phyloP scores from a whole-genome alignment of 106 monocot genomes.

The Xerophyta viscosa region DNA sequence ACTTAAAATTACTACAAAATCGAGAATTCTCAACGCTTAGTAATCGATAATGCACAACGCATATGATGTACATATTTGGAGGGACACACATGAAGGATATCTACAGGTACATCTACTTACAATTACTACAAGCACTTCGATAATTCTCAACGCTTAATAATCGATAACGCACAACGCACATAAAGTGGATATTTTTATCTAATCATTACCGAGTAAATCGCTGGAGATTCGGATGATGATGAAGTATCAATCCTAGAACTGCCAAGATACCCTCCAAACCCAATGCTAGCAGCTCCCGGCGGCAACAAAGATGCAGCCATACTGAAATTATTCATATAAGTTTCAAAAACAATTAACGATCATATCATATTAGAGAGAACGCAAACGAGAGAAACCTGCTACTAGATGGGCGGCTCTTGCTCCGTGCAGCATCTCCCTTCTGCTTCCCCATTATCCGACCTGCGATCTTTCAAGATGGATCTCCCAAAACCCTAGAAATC shows the following conservation, averaged over 20 bases:
- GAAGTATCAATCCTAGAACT: conserved; percentile 58
- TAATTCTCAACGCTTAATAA: no score
- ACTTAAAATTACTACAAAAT: no score
- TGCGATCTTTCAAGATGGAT: no score
- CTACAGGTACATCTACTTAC: no score
- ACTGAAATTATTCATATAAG: conserved; percentile 24
- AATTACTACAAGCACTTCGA: no score
- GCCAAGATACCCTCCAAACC: conserved; percentile 88
- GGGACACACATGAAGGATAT: no score
- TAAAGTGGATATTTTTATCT: no score
- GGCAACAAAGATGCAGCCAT: conserved; percentile 76
- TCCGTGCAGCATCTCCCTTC: conserved; percentile 45
- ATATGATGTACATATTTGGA: no score
- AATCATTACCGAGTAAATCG: conserved; percentile 30
- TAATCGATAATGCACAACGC: no score
- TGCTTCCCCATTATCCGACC: conserved; percentile 45
- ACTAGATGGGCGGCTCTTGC: conserved; percentile 59
- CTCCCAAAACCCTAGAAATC: no score
- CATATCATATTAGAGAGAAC: neutral
- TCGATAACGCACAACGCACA: no score
- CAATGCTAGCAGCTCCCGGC: conserved; percentile 43
- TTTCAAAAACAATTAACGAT: neutral
- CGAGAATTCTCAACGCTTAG: no score
- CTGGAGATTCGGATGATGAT: conserved; percentile 27
- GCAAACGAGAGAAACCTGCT: conserved; percentile 47